Evolutionary conservation across 495 filamentous ascomycete species (phyloP).

Genomic region (Xylaria bambusicola): DNA sequence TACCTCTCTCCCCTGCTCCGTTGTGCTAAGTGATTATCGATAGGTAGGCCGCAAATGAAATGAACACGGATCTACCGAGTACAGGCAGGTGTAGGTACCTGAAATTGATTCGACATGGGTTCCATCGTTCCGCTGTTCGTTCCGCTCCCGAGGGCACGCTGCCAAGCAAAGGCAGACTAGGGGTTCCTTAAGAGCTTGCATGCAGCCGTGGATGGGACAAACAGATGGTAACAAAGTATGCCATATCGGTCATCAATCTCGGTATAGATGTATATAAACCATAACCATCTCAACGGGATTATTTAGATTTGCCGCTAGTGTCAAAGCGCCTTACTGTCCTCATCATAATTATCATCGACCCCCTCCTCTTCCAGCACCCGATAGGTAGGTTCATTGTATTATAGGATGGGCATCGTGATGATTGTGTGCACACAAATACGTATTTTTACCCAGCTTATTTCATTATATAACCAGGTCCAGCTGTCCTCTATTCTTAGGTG

Average conservation of each 20-base stretch:
- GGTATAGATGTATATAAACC: no score
- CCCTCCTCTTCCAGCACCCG: no score
- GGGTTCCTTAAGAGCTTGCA: slow-evolving; percentile 9
- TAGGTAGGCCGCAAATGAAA: slow-evolving; percentile 3
- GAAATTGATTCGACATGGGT: background rate
- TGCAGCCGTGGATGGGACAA: background rate
- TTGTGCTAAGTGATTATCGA: slow-evolving; percentile 20
- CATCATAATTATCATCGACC: no score
- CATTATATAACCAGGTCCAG: no score
- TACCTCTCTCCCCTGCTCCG: slow-evolving; percentile 15
- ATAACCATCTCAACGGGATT: no score
- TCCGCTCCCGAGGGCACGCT: background rate
- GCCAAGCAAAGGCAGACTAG: background rate
- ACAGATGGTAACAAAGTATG: background rate
- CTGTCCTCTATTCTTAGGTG: background rate
- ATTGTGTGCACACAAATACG: no score
- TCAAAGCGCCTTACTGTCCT: no score
- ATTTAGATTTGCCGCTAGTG: no score
- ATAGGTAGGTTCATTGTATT: no score
- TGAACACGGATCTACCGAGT: background rate
- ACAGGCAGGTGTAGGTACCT: no score
- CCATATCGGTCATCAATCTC: background rate
- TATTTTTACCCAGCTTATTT: no score
- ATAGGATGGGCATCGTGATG: no score
- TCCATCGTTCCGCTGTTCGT: background rate